A percentile compares a stretch with the other conserved stretches of the same genome.
These are phyloP conservation scores for Colletotrichum eremochloae DNA, from an alignment of 2,329 filamentous ascomycete species.

Conservation along the genomic window DNA sequence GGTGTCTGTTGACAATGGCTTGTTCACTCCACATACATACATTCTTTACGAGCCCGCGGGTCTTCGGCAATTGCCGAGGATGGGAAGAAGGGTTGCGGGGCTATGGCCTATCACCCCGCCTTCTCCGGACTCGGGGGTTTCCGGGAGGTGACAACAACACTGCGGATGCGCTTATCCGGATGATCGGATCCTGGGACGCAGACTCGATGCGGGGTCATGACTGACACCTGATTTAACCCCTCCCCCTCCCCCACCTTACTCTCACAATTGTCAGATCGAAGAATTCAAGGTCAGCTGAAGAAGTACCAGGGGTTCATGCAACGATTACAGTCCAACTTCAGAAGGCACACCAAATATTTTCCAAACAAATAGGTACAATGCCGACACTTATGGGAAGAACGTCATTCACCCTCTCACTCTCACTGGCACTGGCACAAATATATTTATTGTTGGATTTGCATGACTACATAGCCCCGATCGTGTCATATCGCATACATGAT, in stretches of 20 bases:
- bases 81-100: neutral
- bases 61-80: neutral
- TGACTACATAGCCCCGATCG: too few species aligned
- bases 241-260: neutral
- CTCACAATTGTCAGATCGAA: neutral
- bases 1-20: neutral
- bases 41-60: neutral
- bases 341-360: too few species aligned
- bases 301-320: too few species aligned
- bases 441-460: neutral
- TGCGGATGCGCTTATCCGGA: conserved; percentile 19
- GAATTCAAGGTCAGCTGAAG: neutral
- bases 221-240: too few species aligned
- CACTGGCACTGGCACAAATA: conserved; percentile 11
- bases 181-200: neutral
- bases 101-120: neutral
- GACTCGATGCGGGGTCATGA: conserved; percentile 15
- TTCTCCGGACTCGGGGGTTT: conserved; percentile 24
- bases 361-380: too few species aligned
- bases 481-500: too few species aligned
- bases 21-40: neutral
- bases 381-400: too few species aligned
- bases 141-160: conserved; percentile 28
- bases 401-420: neutral
- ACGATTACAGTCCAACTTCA: too few species aligned